Percentiles rank a stretch among this genome's conserved stretches.
Conservation (phyloP, 352 stramenopile species). For the Phytophthora megakarya region DNA sequence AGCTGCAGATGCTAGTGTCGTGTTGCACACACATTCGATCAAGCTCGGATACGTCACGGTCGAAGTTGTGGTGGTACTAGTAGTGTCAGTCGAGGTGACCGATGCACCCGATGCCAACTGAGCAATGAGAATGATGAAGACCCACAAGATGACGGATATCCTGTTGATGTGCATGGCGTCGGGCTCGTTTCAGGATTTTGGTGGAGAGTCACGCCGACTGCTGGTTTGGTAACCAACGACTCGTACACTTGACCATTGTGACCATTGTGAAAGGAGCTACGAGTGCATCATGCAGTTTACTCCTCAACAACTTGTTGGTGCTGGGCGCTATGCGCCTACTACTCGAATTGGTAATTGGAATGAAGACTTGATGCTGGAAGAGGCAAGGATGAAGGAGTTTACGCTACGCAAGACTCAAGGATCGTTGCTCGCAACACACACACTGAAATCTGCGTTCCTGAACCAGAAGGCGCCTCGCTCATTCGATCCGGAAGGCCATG, state of each 20-base stretch:
- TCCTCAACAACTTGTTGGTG: constrained; percentile 88
- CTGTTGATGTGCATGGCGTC: constrained; percentile 14
- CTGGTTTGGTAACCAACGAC: constrained; percentile 37
- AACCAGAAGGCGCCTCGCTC: constrained; percentile 67
- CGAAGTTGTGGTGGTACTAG: constrained; percentile 20
- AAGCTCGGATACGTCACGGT: constrained; percentile 61
- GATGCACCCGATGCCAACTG: constrained; percentile 6
- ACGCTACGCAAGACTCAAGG: constrained; percentile 80
- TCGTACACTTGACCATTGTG: background rate
- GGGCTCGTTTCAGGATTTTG: constrained; percentile 17
- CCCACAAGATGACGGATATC: constrained; percentile 23
- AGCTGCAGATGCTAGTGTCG: constrained; percentile 57
- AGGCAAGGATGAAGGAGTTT: constrained; percentile 87
- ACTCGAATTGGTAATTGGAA: constrained; percentile 92
- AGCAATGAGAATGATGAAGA: constrained; percentile 8
- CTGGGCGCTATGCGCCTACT: constrained; percentile 73
- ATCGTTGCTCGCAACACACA: constrained; percentile 79
- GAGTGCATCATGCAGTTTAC: constrained; percentile 81
- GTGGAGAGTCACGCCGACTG: constrained; percentile 23
- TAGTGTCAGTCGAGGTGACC: constrained; percentile 15
- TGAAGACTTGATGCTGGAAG: constrained; percentile 89
- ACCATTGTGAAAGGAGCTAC: background rate
- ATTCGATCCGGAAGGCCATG: constrained; percentile 36
- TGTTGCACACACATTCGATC: constrained; percentile 77
- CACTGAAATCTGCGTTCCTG: constrained; percentile 78